phyloP scores from a whole-genome alignment of 345 rosid species.

The Gossypium turneri region DNA sequence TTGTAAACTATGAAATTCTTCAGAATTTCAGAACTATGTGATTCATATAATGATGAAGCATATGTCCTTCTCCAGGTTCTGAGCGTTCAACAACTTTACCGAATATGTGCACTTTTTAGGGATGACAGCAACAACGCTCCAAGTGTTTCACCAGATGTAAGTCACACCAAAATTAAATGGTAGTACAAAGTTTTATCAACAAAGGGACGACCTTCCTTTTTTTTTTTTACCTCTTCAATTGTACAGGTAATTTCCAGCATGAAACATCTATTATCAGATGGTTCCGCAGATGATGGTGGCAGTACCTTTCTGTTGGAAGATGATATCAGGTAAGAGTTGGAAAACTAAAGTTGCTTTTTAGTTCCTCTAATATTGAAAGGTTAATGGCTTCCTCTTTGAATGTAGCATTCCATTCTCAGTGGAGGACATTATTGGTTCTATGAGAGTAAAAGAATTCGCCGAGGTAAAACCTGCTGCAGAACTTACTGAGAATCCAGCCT shows the following conservation, averaged over 20 bases:
- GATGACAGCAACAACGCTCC: constrained; percentile 50
- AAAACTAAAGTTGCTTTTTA: background rate
- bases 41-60: too few relatives aligned
- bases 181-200: background rate
- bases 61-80: constrained; percentile 44
- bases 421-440: constrained; percentile 54
- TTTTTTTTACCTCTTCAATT: background rate
- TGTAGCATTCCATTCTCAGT: constrained; percentile 80
- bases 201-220: background rate
- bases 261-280: constrained; percentile 57
- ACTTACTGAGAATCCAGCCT: constrained; percentile 66
- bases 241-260: constrained; percentile 78
- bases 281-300: constrained; percentile 45
- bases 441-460: constrained; percentile 56
- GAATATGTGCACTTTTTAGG: constrained; percentile 67
- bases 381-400: background rate
- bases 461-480: constrained; percentile 60
- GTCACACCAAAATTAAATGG: constrained; percentile 15
- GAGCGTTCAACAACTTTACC: constrained; percentile 74
- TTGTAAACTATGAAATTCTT: background rate
- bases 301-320: constrained; percentile 65
- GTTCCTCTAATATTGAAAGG: background rate
- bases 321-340: constrained; percentile 56
- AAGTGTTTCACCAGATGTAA: constrained; percentile 67
- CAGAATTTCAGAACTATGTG: background rate